A percentile compares a stretch with the other conserved stretches of the same genome.
phyloP scores from a whole-genome alignment of 805 yeast species.

The Maudiozyma bulderi region DNA sequence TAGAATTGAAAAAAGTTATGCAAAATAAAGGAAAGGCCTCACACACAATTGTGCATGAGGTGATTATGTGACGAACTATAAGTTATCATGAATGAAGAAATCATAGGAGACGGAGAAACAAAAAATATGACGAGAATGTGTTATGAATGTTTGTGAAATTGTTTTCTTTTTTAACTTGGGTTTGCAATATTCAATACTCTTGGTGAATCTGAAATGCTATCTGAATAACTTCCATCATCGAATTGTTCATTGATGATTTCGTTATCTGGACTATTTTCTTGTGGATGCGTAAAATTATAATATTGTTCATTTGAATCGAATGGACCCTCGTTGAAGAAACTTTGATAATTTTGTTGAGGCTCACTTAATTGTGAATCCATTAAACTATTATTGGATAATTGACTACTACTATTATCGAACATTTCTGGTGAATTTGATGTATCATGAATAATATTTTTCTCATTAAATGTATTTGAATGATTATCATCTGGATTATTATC shows the following conservation, averaged over 20 bases:
- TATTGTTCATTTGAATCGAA: not conserved
- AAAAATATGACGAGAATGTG: not conserved
- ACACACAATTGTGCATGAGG: too few species aligned
- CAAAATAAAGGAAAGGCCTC: too few species aligned
- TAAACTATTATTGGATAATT: not conserved
- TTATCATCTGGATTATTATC: not conserved
- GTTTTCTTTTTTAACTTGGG: not conserved
- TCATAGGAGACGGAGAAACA: too few species aligned
- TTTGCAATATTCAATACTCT: constrained; percentile 2
- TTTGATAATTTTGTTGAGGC: not conserved
- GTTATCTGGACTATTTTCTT: not conserved
- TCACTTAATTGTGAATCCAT: not conserved
- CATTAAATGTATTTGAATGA: constrained; percentile 1
- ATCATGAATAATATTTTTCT: not conserved
- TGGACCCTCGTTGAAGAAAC: constrained; percentile 1
- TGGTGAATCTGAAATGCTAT: not conserved
- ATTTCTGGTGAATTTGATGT: not conserved
- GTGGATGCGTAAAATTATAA: constrained; percentile 1
- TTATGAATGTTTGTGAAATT: not conserved
- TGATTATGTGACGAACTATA: too few species aligned
- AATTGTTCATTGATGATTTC: not conserved
- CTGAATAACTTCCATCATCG: not conserved
- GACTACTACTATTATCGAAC: not conserved
- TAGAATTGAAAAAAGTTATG: too few species aligned
- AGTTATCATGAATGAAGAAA: too few species aligned